A percentile compares a stretch with the other conserved stretches of the same genome.
Evolutionary conservation across 2,329 filamentous ascomycete genomes (phyloP).

Genomic region (Cyphellophora attinorum): DNA sequence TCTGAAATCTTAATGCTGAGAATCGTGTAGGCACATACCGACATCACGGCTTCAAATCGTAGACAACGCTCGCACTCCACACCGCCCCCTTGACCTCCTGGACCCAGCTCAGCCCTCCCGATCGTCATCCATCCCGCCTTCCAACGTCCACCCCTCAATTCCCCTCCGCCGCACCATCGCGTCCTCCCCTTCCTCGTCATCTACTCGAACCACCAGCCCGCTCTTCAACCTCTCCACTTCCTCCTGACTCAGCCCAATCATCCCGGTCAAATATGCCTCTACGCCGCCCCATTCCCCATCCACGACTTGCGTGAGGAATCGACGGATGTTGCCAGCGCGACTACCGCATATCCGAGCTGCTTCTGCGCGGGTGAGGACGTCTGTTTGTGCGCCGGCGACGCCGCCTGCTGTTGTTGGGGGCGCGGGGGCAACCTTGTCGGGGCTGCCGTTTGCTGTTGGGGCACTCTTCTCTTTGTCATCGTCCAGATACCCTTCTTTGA

Average conservation of each 20-base stretch:
- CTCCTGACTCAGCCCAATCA: constrained; percentile 13
- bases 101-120: too few species aligned
- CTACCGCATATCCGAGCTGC: constrained; percentile 16
- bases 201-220: constrained; percentile 11
- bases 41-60: too few species aligned
- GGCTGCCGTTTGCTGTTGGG: too few species aligned
- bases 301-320: constrained; percentile 14
- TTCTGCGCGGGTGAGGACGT: constrained; percentile 12
- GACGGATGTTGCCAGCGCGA: constrained; percentile 17
- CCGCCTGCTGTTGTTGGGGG: neutral
- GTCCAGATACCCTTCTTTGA: too few species aligned
- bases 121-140: constrained; percentile 13
- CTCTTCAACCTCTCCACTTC: constrained; percentile 14
- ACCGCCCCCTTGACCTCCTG: too few species aligned
- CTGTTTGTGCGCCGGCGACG: neutral
- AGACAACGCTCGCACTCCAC: too few species aligned
- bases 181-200: constrained; percentile 3
- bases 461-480: too few species aligned
- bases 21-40: too few species aligned
- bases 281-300: constrained; percentile 17
- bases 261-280: constrained; percentile 12
- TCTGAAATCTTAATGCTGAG: too few species aligned
- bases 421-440: neutral
- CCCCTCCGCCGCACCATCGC: constrained; percentile 7
- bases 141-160: constrained; percentile 15